phyloP scores from a whole-genome alignment of 2,329 filamentous ascomycete species.

The Trichothecium sympodiale region DNA sequence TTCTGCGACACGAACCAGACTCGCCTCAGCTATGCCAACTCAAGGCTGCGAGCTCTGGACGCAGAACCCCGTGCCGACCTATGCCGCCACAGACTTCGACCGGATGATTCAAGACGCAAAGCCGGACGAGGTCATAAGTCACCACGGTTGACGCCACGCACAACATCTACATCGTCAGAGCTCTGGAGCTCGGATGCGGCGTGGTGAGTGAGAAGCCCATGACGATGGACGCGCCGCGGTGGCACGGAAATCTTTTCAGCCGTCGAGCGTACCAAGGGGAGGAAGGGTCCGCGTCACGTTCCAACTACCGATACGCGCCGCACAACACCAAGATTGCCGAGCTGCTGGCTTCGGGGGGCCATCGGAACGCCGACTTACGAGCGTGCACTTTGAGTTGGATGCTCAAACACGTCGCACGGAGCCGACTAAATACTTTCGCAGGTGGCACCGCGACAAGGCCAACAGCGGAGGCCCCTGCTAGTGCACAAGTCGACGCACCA shows the following conservation, averaged over 20 bases:
- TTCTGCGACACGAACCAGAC: slow-evolving; percentile 52
- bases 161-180: slow-evolving; percentile 46
- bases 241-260: slow-evolving; percentile 32
- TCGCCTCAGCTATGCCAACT: slow-evolving; percentile 45
- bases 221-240: slow-evolving; percentile 48
- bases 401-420: slow-evolving; percentile 42
- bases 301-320: slow-evolving; percentile 54
- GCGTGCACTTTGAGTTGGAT: slow-evolving; percentile 53
- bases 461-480: slow-evolving; percentile 48
- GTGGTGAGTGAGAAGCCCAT: slow-evolving; percentile 56
- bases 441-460: slow-evolving; percentile 50
- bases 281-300: slow-evolving; percentile 41
- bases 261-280: slow-evolving; percentile 19
- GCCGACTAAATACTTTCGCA: slow-evolving; percentile 51
- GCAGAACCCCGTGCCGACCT: slow-evolving; percentile 39
- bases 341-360: slow-evolving; percentile 37
- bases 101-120: slow-evolving; percentile 43
- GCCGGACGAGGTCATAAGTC: slow-evolving; percentile 50
- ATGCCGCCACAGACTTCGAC: slow-evolving; percentile 42
- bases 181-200: slow-evolving; percentile 46
- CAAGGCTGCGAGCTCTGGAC: slow-evolving; percentile 32
- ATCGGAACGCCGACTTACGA: slow-evolving; percentile 46
- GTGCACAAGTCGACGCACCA: slow-evolving; percentile 55
- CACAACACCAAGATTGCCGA: slow-evolving; percentile 51
- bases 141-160: slow-evolving; percentile 54